Evolutionary conservation across 2,329 filamentous ascomycete species (phyloP).

Genomic region (Apiospora malaysiana): DNA sequence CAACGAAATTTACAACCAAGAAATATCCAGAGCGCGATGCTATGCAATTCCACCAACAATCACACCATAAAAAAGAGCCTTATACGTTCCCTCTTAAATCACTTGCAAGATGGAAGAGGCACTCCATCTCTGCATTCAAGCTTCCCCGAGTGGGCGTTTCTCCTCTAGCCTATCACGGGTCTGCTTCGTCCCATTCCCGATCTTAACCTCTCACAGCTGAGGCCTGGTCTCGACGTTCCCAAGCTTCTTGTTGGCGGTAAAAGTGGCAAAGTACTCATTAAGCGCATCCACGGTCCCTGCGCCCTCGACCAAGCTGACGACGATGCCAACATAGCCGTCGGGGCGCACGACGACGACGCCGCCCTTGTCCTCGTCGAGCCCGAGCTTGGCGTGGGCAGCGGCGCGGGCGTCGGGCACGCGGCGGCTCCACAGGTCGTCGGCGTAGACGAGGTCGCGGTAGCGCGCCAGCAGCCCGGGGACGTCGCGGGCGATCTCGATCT

Average conservation of each 20-base stretch:
- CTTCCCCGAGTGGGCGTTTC: not conserved
- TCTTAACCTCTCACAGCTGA: slow-evolving; percentile 41
- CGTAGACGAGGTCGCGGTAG: slow-evolving; percentile 84
- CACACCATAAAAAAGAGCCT: not conserved
- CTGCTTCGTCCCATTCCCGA: too few species aligned
- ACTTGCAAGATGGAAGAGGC: not conserved
- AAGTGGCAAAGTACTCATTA: slow-evolving; percentile 80
- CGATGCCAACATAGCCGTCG: slow-evolving; percentile 84
- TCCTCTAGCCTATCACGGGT: not conserved
- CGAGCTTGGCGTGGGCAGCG: slow-evolving; percentile 86
- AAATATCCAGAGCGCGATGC: slow-evolving; percentile 1
- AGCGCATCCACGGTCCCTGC: slow-evolving; percentile 80
- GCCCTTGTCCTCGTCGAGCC: slow-evolving; percentile 73
- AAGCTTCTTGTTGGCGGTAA: slow-evolving; percentile 66
- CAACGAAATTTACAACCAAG: not conserved
- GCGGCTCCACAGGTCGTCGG: slow-evolving; percentile 80
- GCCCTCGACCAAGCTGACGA: slow-evolving; percentile 76
- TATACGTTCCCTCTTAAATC: not conserved
- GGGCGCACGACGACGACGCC: slow-evolving; percentile 85
- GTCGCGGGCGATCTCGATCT: slow-evolving; percentile 75
- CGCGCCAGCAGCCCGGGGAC: slow-evolving; percentile 74
- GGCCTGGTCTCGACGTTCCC: slow-evolving; percentile 39
- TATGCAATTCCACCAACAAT: not conserved
- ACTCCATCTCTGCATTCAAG: not conserved
- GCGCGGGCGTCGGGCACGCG: slow-evolving; percentile 72